Evolutionary conservation across 2,329 filamentous ascomycete genomes (phyloP), one percentile per base, ranked within the genome.

Genomic region (Grosmannia serpens): DNA sequence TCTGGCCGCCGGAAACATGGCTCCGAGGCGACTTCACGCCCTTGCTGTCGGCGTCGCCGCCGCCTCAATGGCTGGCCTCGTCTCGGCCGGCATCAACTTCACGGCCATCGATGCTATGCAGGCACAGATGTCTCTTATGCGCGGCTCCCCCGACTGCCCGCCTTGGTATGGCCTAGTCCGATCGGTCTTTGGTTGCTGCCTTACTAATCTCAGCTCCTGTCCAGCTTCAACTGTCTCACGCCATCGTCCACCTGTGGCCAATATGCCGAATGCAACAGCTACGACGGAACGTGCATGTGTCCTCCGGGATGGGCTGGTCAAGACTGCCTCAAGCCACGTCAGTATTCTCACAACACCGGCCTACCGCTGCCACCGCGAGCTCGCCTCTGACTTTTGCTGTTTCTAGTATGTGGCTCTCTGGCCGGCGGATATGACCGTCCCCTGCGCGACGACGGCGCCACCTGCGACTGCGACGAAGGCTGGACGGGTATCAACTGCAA

Each of bases 401-500:
- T 56, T 9, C 61, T 64, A 80, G 84, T 96, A 8, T 99, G 94
- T 69, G 94, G 92, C 59, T 94, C 91, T 44, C 78, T 96, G 47
- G 83, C 88, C 46, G 86, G 90, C 66, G 91, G 91, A 63, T 80
- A 81, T 64, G 85, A 97, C 66, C 82, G 94, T 65, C 82, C 86
- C 26, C 85, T 89, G 69, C 83, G 94, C 68, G 84, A 83, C 62
- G 79, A 84, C 7, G 60, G 46, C 29, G 59, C 61, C 59, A 75
- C 78, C 47, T 99, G 94, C 74, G 76, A 90, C 49, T 99, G 94
- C 71, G 87, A 91, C 68, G 88, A 95, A 44, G 94, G 94, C 58
- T 99, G 94, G 94, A 83, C 83, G 47, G 94, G 94, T 63, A 92
- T 99, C 74, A 99, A 99, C 77, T 99, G 94, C 82, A 99, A 94